Conservation (phyloP, 345 rosid genomes). For the Viola odorata region DNA sequence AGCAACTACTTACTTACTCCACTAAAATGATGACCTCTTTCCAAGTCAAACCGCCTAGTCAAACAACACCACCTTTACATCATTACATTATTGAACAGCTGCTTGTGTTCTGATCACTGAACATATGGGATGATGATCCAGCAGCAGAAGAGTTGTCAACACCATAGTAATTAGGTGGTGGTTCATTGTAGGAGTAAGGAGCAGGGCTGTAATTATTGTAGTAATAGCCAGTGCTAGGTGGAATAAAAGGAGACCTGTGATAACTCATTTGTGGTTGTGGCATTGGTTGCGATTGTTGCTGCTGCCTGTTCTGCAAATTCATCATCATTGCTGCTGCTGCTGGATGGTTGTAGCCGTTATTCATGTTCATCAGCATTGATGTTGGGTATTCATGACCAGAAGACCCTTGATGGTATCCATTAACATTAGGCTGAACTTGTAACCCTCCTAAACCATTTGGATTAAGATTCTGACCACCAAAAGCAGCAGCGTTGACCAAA, state of each 20-base stretch:
- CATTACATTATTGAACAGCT: constrained; percentile 49
- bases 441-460: constrained; percentile 28
- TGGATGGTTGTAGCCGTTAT: constrained; percentile 32
- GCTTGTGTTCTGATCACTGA: constrained; percentile 44
- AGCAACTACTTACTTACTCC: constrained; percentile 3
- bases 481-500: constrained; percentile 13
- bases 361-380: constrained; percentile 40
- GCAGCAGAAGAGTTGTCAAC: constrained; percentile 25
- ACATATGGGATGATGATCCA: constrained; percentile 32
- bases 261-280: constrained; percentile 59
- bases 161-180: constrained; percentile 20
- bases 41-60: constrained; percentile 19
- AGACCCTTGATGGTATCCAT: constrained; percentile 27
- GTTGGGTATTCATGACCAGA: constrained; percentile 33
- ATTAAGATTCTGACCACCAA: constrained; percentile 19
- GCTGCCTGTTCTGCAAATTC: constrained; percentile 51
- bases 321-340: constrained; percentile 35
- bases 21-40: constrained; percentile 8
- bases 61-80: neutral
- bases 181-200: constrained; percentile 18
- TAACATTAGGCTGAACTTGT: constrained; percentile 23
- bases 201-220: constrained; percentile 36
- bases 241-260: constrained; percentile 47
- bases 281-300: constrained; percentile 27
- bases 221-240: constrained; percentile 54